A percentile compares a stretch with the other conserved stretches of the same genome.
Evolutionary conservation across 2,329 filamentous ascomycete species (phyloP).

Genomic region (Pseudophaeomoniella oleicola): DNA sequence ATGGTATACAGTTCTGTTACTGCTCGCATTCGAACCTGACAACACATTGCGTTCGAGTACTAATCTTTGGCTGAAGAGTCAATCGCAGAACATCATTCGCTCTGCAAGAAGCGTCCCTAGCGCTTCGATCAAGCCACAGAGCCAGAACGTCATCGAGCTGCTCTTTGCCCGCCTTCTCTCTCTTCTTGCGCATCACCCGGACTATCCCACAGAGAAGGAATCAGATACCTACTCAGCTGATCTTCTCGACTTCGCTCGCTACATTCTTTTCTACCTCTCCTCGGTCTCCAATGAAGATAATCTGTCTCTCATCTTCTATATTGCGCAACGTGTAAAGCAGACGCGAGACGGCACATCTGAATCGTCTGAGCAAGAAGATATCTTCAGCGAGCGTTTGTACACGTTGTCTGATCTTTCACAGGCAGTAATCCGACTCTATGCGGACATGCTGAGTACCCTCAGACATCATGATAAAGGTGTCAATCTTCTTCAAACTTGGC

Average conservation of each 20-base stretch:
- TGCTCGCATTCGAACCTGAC: constrained; percentile 81
- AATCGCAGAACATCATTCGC: constrained; percentile 21
- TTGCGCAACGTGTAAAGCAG: constrained; percentile 86
- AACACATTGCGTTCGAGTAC: constrained; percentile 57
- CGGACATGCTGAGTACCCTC: constrained; percentile 68
- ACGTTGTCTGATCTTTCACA: constrained; percentile 78
- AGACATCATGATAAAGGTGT: constrained; percentile 20
- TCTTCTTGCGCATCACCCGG: constrained; percentile 82
- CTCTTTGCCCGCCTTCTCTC: constrained; percentile 72
- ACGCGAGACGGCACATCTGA: constrained; percentile 62
- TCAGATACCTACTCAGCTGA: constrained; percentile 46
- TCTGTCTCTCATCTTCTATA: constrained; percentile 74
- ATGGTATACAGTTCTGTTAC: constrained; percentile 81
- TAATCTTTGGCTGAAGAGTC: constrained; percentile 68
- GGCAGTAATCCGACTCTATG: constrained; percentile 67
- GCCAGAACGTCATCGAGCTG: constrained; percentile 58
- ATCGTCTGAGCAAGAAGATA: constrained; percentile 40
- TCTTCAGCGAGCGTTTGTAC: constrained; percentile 46
- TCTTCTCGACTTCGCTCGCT: constrained; percentile 68
- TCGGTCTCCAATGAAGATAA: constrained; percentile 77
- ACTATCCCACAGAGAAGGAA: constrained; percentile 43
- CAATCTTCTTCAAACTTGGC: constrained; percentile 61
- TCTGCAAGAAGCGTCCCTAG: constrained; percentile 8
- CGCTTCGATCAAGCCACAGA: constrained; percentile 21
- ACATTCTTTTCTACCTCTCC: constrained; percentile 78